These are phyloP conservation scores for Cyberlindnera galapagoensis DNA, from an alignment of 805 yeast species.

Conservation along the genomic window DNA sequence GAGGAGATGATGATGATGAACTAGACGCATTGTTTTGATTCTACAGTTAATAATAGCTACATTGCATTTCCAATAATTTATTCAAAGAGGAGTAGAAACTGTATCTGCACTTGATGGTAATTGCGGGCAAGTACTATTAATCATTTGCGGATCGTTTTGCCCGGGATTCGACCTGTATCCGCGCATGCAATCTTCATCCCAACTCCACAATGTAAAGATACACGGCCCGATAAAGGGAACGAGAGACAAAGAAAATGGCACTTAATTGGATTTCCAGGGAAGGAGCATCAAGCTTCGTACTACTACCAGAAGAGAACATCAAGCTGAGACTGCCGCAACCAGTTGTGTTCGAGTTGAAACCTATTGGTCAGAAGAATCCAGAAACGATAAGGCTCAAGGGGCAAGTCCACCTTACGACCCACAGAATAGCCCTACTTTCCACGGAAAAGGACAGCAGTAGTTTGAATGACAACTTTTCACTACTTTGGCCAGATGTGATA, in stretches of 20 bases:
- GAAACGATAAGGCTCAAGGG: constrained; percentile 27
- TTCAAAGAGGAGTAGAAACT: too few relatives aligned
- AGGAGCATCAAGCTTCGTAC: constrained; percentile 11
- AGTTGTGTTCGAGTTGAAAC: constrained; percentile 11
- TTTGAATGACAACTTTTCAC: constrained; percentile 29
- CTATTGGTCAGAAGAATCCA: constrained; percentile 18
- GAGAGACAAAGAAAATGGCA: too few relatives aligned
- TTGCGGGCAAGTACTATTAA: too few relatives aligned
- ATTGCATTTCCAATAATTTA: too few relatives aligned
- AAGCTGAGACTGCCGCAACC: constrained; percentile 14
- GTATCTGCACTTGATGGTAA: too few relatives aligned
- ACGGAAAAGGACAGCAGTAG: not conserved
- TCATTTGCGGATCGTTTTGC: too few relatives aligned
- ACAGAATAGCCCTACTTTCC: constrained; percentile 32
- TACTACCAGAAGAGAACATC: constrained; percentile 21
- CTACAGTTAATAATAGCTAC: too few relatives aligned
- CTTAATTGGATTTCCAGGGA: constrained; percentile 25
- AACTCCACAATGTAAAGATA: too few relatives aligned
- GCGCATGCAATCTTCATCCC: too few relatives aligned
- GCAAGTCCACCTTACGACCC: constrained; percentile 34
- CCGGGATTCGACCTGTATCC: too few relatives aligned
- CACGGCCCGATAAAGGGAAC: too few relatives aligned
- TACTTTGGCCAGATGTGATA: constrained; percentile 27
- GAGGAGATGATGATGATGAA: constrained; percentile 19
- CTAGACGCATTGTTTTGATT: constrained; percentile 27